phyloP scores from a whole-genome alignment of 169 alveolate species.

The Ophryocystis elektroscirrha region DNA sequence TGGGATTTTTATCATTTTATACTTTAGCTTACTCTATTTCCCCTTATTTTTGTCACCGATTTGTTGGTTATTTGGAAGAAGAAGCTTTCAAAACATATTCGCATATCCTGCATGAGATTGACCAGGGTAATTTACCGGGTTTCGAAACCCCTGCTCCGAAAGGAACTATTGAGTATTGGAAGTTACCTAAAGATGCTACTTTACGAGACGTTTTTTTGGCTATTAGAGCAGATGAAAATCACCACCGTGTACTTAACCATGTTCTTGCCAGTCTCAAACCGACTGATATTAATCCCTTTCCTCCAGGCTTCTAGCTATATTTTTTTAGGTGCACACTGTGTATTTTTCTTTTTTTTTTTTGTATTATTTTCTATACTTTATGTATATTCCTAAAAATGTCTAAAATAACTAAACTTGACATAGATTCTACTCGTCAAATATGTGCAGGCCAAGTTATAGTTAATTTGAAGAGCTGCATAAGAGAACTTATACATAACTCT shows the following conservation, averaged over 20 bases:
- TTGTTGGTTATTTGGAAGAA: conserved; percentile 42
- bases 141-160: no score
- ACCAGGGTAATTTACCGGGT: conserved; percentile 9
- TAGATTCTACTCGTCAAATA: no score
- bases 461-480: no score
- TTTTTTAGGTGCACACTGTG: no score
- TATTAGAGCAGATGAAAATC: conserved; percentile 39
- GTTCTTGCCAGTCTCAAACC: conserved; percentile 17
- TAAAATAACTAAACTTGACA: no score
- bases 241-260: conserved; percentile 36
- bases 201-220: conserved; percentile 30
- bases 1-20: conserved; percentile 4
- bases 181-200: conserved; percentile 27
- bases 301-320: conserved; percentile 22
- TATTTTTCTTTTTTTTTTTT: no score
- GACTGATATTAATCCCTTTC: conserved; percentile 18
- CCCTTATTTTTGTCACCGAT: conserved; percentile 29
- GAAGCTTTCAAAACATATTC: conserved; percentile 42
- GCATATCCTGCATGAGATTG: conserved; percentile 18
- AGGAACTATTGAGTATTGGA: conserved; percentile 36
- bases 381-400: not conserved
- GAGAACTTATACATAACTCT: no score
- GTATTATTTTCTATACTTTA: not conserved
- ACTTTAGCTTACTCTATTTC: conserved; percentile 14
- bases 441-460: no score